Base-by-base conservation (phyloP, 345 rosid species). In the Gossypium turneri region DNA sequence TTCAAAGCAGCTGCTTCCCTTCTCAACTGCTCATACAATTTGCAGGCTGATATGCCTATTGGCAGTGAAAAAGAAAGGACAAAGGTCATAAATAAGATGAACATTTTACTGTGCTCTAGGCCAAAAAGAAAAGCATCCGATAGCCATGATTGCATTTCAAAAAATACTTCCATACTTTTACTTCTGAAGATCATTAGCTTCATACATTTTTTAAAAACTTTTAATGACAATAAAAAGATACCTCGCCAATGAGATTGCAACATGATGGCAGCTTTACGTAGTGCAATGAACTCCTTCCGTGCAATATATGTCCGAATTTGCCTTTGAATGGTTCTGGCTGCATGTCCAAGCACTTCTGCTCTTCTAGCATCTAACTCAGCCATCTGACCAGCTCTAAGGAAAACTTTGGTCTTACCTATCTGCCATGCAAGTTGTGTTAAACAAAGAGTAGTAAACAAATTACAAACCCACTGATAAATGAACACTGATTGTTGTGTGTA, bases 341-440 rank as follows among this genome's bases (percentile, higher is more conserved):
- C 99, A 89, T 87, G 87, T 75, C 99, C 98, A 58, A 95, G 97
- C 73, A 95, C 94, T 88, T 89, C 97, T 68, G 99, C 92, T 83
- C 99, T 90, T 85, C 99, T 90, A 67, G 99, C 88, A 85, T 95
- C 99, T 82, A 95, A 82, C 81, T 93, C 97, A 74, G 99, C 99
- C 99, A 95, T 95, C 86, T 95, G 99, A 77, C 99, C 99, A 70
- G 99, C 99, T 85, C 99, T 88, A 24, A 95, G 90, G 86, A 95
- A 95, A 66, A 95, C 91, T 81, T 95, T 93, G 47, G 85, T 82
- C 88, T 93, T 95, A 59, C 99, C 99, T 81, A 95, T 79, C 99
- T 95, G 90, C 85, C 75, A 69, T 73, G 57, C 29, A 75, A 81
- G 72, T 75, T 51, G 77, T 63, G 63, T 81, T 67, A 53, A 73